phyloP scores from a whole-genome alignment of 1,284 basidiomycete genomes.

The Tilletia walkeri region DNA sequence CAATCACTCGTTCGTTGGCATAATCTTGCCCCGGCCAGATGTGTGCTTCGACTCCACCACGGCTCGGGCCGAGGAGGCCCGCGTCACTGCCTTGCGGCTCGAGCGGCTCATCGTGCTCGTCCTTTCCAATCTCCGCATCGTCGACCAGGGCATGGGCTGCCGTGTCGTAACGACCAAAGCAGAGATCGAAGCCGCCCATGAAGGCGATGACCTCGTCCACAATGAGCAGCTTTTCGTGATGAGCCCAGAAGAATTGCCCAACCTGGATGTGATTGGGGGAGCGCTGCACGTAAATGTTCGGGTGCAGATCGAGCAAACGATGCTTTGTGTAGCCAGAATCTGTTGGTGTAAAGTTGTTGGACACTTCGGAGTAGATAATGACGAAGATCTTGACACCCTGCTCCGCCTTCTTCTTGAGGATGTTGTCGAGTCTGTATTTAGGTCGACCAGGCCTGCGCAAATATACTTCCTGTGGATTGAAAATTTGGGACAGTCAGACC shows the following conservation, averaged over 20 bases:
- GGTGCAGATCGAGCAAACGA: conserved; percentile 75
- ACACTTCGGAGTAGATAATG: conserved; percentile 85
- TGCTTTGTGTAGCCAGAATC: conserved; percentile 79
- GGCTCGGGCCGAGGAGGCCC: conserved; percentile 49
- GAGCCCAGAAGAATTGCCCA: conserved; percentile 88
- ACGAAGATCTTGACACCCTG: conserved; percentile 96
- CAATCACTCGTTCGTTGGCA: conserved; percentile 81
- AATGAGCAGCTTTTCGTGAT: conserved; percentile 98
- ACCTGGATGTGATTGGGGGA: conserved; percentile 97
- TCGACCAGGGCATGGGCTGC: conserved; percentile 87
- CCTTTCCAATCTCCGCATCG: conserved; percentile 59
- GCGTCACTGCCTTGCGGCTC: conserved; percentile 27
- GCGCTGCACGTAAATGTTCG: conserved; percentile 92
- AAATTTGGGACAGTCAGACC: background rate
- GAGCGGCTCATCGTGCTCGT: conserved; percentile 28
- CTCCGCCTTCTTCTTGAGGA: conserved; percentile 87
- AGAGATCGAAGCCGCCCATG: conserved; percentile 94
- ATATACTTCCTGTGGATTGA: conserved; percentile 65
- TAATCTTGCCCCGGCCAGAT: conserved; percentile 93
- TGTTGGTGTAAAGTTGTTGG: conserved; percentile 75
- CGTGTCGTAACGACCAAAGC: conserved; percentile 68
- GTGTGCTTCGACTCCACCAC: conserved; percentile 63
- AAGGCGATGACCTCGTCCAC: conserved; percentile 97
- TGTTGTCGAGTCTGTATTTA: conserved; percentile 80
- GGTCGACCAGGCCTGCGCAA: conserved; percentile 79